Evolutionary conservation across 176 grass and related monocot species (phyloP), one percentile per base, ranked within the genome.

Genomic region (Paspalum notatum): DNA sequence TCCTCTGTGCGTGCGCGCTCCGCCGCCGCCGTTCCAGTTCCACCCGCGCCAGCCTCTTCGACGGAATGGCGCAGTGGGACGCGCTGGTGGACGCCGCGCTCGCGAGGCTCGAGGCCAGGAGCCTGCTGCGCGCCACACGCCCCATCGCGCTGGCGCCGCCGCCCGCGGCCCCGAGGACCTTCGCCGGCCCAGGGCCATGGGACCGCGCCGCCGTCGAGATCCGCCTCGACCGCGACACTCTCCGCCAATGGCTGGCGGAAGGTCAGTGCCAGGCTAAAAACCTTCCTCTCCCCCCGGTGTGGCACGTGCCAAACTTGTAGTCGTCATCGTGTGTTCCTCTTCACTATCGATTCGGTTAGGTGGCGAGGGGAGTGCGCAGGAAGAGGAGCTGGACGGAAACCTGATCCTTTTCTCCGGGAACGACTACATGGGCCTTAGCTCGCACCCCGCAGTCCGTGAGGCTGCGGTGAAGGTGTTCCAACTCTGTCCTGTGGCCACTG

Each of bases 321-420:
- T 5, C 9, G 14, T 5, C 9, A 18, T 3, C 27, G 68, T 20
- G 20, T 13, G 13, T 1, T 56, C 1, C 10, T 37, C 11, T 17
- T 6, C n/a, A n/a, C n/a, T 0, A 10, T 26, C 3, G 12, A 37
- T 84, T 82, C 85, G n/a, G 52, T 83, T 69, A 97, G 94, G 91
- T 56, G 81, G 72, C 43, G 83, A 94, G 73, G 46, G 4, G 18
- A 63, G 48, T 66, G 74, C 9, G 60, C 20, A 86, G 46, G 71
- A 86, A 64, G 81, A 71, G 39, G 76, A 86, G 24, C 40, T 86
- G 11, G 62, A 70, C 8, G 78, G 84, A 18, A 87, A 89, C 56
- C n/a, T 94, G 78, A 82, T 94, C 70, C 86, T 93, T 20, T 98
- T 98, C 82, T 98, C 92, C 6, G 92, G 90, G 22, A 98, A 98